Percentiles rank a stretch among this genome's conserved stretches.
These are phyloP conservation scores for Epichloe hybrida DNA, from an alignment of 2,329 filamentous ascomycete genomes.

Conservation along the genomic window DNA sequence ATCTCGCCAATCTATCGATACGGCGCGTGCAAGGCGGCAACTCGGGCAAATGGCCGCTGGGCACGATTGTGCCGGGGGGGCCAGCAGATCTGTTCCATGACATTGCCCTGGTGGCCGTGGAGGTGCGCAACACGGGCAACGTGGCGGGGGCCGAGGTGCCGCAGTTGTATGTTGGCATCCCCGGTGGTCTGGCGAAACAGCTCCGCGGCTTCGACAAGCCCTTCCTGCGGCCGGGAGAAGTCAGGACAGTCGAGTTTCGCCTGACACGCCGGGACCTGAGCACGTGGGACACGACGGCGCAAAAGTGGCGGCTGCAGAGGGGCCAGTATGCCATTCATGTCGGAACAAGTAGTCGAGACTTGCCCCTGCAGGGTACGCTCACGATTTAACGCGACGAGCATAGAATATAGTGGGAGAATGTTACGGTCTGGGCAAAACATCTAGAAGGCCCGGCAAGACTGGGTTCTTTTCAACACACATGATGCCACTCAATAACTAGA, in stretches of 20 bases:
- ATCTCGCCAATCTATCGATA: slow-evolving; percentile 29
- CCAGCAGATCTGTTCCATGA: slow-evolving; percentile 34
- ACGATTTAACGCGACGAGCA: slow-evolving; percentile 14
- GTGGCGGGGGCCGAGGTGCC: slow-evolving; percentile 32
- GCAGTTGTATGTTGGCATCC: slow-evolving; percentile 35
- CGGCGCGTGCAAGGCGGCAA: slow-evolving; percentile 10
- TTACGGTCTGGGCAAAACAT: too few species aligned
- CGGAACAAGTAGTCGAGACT: slow-evolving; percentile 32
- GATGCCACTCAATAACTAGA: too few species aligned
- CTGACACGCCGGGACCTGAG: slow-evolving; percentile 52
- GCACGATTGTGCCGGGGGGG: slow-evolving; percentile 31
- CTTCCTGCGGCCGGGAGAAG: slow-evolving; percentile 30
- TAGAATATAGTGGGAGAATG: too few species aligned
- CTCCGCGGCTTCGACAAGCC: slow-evolving; percentile 55
- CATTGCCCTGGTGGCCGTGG: slow-evolving; percentile 24
- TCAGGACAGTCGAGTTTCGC: slow-evolving; percentile 32
- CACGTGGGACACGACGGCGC: slow-evolving; percentile 47
- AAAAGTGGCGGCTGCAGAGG: slow-evolving; percentile 44
- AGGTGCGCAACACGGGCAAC: slow-evolving; percentile 28
- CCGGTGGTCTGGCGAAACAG: slow-evolving; percentile 37
- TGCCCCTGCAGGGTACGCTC: slow-evolving; percentile 27
- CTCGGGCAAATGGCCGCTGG: slow-evolving; percentile 23
- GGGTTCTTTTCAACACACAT: too few species aligned
- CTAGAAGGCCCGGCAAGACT: too few species aligned
- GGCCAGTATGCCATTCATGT: slow-evolving; percentile 32